Evolutionary conservation across 2,329 filamentous ascomycete genomes (phyloP), one percentile per base, ranked within the genome.

Genomic region (Chaetomiaceae sp.): DNA sequence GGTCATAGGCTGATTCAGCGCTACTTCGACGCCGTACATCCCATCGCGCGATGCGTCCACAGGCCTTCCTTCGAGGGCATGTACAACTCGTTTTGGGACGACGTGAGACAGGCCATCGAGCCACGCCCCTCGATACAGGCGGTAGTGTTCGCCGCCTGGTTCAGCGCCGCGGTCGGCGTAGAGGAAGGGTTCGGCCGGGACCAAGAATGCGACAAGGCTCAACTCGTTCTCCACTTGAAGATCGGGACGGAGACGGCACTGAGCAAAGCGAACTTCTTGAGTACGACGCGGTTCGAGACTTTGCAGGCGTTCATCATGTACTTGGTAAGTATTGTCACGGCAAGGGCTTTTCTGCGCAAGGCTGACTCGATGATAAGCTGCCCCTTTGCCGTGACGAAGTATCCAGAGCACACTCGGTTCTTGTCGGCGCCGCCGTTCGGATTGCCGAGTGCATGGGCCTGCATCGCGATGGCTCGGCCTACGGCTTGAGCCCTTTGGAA

Each of bases 301-400:
- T 69, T 90, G 56, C 86, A 89, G 60, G 84, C 83, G 1, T 84
- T 88, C 56, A 78, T 88, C 29, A 84, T 88, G 71, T 89, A 88
- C 54, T 69, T 88, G 65, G 81, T 85, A 63, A 65, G 48, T 50
- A n/a, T 17, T 11, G 15, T 5, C 1, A 19, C 4, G 9, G 2
- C 3, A 75, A 32, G 3, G n/a, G 6, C 29, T 32, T 15, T n/a
- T 6, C n/a, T 68, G 6, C n/a, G 20, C 4, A 12, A 22, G 6
- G 14, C 47, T 55, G 33, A 51, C 60, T 65, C 48, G 17, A 14
- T 24, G 22, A 45, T 12, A 51, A 85, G 76, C 80, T 88, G 47
- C 81, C 85, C 0, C 72, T 89, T 12, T 88, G 85, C 55, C 73
- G 85, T 45, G 76, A 76, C 17, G 83, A 88, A 62, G 73, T 89